These are phyloP conservation scores for Malus sylvestris DNA, from an alignment of 306 rosid genomes.

Conservation along the genomic window DNA sequence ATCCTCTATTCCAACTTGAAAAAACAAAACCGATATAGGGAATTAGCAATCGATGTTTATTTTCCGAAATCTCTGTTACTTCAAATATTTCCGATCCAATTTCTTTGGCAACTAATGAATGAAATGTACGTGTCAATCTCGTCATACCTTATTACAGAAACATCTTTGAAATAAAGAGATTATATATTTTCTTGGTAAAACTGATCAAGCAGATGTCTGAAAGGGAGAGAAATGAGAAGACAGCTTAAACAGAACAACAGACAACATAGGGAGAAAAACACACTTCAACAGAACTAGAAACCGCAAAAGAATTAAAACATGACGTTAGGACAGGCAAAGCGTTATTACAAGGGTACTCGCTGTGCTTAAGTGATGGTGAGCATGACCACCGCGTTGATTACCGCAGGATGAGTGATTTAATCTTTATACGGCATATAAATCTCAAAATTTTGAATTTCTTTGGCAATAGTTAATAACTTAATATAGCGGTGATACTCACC, in stretches of 20 bases:
- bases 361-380: too few relatives aligned
- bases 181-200: background rate
- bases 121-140: background rate
- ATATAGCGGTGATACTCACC: too few relatives aligned
- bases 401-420: too few relatives aligned
- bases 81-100: slow-evolving; percentile 2
- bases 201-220: background rate
- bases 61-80: slow-evolving; percentile 3
- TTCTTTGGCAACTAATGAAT: background rate
- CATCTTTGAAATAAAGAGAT: background rate
- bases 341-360: too few relatives aligned
- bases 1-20: slow-evolving; percentile 18
- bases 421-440: too few relatives aligned
- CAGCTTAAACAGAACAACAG: background rate
- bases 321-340: too few relatives aligned
- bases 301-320: background rate
- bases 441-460: too few relatives aligned
- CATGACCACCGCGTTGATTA: too few relatives aligned
- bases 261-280: background rate
- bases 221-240: background rate
- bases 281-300: background rate
- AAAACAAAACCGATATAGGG: slow-evolving; percentile 4
- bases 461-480: too few relatives aligned
- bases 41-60: slow-evolving; percentile 21
- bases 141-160: background rate